A percentile compares a stretch with the other conserved stretches of the same genome.
phyloP scores from a whole-genome alignment of 202 grass and related monocot genomes.

The Bolboschoenoplectus hybrid region DNA sequence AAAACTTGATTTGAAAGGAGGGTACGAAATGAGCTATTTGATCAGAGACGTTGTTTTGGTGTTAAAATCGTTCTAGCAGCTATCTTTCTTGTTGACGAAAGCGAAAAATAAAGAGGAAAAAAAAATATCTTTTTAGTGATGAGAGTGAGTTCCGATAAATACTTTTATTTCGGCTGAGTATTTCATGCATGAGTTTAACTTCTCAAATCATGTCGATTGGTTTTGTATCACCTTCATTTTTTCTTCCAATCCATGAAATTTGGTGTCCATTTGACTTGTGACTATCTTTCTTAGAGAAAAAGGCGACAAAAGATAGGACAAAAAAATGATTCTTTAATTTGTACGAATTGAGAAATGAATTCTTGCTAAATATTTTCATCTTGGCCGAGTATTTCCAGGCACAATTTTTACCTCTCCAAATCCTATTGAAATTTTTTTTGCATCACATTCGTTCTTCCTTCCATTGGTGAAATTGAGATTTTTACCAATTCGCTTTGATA shows the following conservation, averaged over 20 bases:
- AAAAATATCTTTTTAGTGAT: too few relatives aligned
- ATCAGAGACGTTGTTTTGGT: too few relatives aligned
- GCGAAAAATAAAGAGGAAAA: too few relatives aligned
- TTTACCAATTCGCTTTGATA: neutral
- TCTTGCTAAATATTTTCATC: neutral
- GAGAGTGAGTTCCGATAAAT: neutral
- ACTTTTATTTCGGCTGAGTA: neutral
- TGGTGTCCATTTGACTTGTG: neutral
- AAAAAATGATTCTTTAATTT: too few relatives aligned
- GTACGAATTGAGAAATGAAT: neutral
- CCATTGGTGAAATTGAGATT: neutral
- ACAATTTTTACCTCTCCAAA: neutral
- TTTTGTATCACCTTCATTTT: neutral
- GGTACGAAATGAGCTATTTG: too few relatives aligned
- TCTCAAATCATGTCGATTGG: neutral
- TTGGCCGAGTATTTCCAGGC: neutral
- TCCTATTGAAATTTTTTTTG: neutral
- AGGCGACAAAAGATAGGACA: neutral
- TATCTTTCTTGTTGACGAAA: too few relatives aligned
- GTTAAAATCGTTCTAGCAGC: too few relatives aligned
- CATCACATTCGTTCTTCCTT: neutral
- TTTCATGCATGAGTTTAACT: too few relatives aligned
- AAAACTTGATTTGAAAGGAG: too few relatives aligned
- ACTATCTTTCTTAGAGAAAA: neutral
- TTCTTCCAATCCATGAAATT: neutral